A percentile compares a stretch with the other conserved stretches of the same genome.
phyloP scores from a whole-genome alignment of 371 early-diverging fungal species.

The Mortierella sp. region DNA sequence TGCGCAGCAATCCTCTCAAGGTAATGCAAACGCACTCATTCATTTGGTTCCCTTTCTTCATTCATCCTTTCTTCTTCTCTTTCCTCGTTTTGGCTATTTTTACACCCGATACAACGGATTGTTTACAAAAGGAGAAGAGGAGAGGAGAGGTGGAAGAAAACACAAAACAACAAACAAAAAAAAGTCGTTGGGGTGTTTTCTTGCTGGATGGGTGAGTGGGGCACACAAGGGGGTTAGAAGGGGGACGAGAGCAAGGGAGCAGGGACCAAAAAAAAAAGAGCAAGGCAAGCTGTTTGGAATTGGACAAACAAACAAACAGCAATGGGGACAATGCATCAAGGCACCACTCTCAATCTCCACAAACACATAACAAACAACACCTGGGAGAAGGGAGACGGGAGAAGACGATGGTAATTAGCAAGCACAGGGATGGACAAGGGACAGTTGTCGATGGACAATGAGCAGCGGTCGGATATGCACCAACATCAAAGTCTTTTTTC shows the following conservation, averaged over 20 bases:
- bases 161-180: neutral
- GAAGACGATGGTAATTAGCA: neutral
- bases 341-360: neutral
- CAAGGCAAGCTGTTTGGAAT: neutral
- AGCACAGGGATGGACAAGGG: neutral
- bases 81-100: neutral
- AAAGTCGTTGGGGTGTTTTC: neutral
- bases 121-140: neutral
- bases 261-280: neutral
- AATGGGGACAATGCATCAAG: neutral
- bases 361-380: neutral
- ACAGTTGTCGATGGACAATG: neutral
- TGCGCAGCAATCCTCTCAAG: conserved; percentile 56
- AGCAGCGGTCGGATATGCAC: neutral
- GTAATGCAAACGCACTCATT: conserved; percentile 24
- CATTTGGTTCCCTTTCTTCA: neutral
- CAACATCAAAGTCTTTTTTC: neutral
- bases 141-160: neutral
- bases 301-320: neutral
- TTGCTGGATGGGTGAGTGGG: neutral
- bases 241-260: neutral
- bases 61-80: neutral
- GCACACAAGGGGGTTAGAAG: neutral
- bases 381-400: neutral
- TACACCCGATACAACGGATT: neutral